Conservation (phyloP, 768 basidiomycete genomes). For the Pleurotus sapidus region DNA sequence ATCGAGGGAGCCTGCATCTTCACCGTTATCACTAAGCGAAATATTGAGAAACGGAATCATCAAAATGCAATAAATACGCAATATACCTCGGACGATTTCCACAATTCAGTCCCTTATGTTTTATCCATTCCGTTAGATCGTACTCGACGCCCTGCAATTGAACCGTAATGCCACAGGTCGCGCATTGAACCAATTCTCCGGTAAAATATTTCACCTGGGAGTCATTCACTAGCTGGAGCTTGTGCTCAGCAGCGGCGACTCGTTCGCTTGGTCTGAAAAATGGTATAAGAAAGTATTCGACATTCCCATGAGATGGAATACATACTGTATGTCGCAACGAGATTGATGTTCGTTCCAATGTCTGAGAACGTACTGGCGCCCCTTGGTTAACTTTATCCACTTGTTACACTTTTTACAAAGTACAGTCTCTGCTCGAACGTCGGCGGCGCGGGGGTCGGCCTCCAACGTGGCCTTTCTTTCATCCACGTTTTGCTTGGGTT, state of each 20-base stretch:
- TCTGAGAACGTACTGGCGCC: constrained; percentile 34
- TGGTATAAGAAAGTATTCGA: not conserved
- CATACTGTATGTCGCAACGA: constrained; percentile 45
- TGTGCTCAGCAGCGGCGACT: constrained; percentile 61
- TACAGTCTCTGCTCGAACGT: constrained; percentile 47
- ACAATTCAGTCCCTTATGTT: constrained; percentile 43
- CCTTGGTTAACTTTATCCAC: constrained; percentile 55
- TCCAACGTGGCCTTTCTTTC: constrained; percentile 53
- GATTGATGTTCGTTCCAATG: constrained; percentile 57
- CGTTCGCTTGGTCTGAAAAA: constrained; percentile 49
- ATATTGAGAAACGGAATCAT: not conserved
- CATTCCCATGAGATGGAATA: constrained; percentile 13
- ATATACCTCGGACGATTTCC: constrained; percentile 32
- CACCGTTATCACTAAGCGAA: constrained; percentile 2
- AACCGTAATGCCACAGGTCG: constrained; percentile 44
- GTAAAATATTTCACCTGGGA: constrained; percentile 52
- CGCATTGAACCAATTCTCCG: constrained; percentile 45
- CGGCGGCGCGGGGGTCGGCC: constrained; percentile 48
- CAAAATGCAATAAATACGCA: not conserved
- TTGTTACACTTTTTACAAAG: constrained; percentile 60
- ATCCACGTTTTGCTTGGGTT: constrained; percentile 26
- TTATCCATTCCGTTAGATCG: constrained; percentile 57
- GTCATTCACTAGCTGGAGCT: constrained; percentile 62
- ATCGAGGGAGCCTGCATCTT: constrained; percentile 6
- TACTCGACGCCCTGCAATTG: constrained; percentile 51